Evolutionary conservation across 2,329 filamentous ascomycete species (phyloP), one percentile per base, ranked within the genome.

Genomic region (Teratosphaeria viscida): DNA sequence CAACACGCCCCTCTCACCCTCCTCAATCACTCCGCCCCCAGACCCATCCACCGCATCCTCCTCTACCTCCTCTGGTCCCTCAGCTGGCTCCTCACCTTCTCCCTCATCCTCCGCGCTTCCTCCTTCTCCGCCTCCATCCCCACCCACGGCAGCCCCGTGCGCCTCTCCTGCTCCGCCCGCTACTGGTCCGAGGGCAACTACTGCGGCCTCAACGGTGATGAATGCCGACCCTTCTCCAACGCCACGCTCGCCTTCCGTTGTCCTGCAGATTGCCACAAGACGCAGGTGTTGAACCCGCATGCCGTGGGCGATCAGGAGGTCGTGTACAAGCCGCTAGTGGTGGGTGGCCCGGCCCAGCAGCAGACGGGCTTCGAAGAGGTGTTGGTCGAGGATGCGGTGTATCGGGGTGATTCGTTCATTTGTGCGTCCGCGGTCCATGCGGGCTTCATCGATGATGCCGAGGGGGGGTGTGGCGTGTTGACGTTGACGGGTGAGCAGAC

Each of bases 351-450:
- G 2, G 71, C 75, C 4, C 69, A 73, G 6, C 61, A 67, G 19
- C 66, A 68, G 53, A 60, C 68, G 5, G 68, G 66, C 0, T 68
- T 66, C n/a, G 70, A 73, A 29, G 71, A 75, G 26, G 68, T 74
- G 26, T 71, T 73, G 5, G 66, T 77, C 3, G 68, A 73, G 10
- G 74, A 75, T 58, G 81, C 86, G 0, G 78, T 88, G 26, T 97
- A 97, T 72, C 87, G 94, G 19, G 90, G 88, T 10, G 91, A 96
- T 73, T 95, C 90, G 14, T 95, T 89, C 74, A 86, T 96, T 58
- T 96, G 91, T 70, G 86, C 85, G 60, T 82, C 91, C 12, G 91
- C 90, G 37, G 89, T 95, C 56, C 91, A 96, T 70, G 85, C 90
- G 0, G 91, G 90, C 23, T 80, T 92, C 66, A 83, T 95, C 61